Evolutionary conservation across 1,284 basidiomycete species (phyloP).

Genomic region (Mixia osmundae): DNA sequence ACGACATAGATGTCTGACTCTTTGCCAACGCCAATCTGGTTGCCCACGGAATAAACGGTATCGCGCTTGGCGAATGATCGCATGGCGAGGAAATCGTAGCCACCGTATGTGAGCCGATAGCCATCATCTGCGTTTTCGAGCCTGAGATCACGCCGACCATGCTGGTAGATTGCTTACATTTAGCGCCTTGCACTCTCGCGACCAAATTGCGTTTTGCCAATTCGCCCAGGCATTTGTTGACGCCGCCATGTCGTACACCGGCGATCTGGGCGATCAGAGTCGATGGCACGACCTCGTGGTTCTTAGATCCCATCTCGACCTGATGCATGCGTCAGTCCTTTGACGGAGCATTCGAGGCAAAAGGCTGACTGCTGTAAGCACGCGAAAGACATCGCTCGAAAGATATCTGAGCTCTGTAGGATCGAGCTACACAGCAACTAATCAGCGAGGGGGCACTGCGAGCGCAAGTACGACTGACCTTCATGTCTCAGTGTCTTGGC

Average conservation of each 20-base stretch:
- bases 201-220: slow-evolving; percentile 58
- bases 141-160: not conserved
- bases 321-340: slow-evolving; percentile 20
- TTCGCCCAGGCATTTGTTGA: slow-evolving; percentile 74
- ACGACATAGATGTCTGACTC: slow-evolving; percentile 96
- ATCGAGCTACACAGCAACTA: slow-evolving; percentile 94
- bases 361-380: slow-evolving; percentile 61
- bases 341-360: not conserved
- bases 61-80: slow-evolving; percentile 75
- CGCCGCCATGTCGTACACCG: slow-evolving; percentile 65
- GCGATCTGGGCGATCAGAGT: slow-evolving; percentile 74
- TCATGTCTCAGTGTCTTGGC: too few species aligned
- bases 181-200: slow-evolving; percentile 2
- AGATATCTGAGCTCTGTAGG: slow-evolving; percentile 86
- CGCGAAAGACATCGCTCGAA: slow-evolving; percentile 75
- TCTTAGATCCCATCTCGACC: slow-evolving; percentile 96
- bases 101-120: slow-evolving; percentile 88
- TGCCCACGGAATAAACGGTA: slow-evolving; percentile 59
- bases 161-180: slow-evolving; percentile 1
- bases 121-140: slow-evolving; percentile 52
- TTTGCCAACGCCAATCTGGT: slow-evolving; percentile 95
- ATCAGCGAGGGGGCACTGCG: too few species aligned
- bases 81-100: slow-evolving; percentile 88
- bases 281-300: slow-evolving; percentile 86
- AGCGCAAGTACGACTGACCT: too few species aligned